Percentiles rank a stretch among this genome's conserved stretches.
Conservation (phyloP, 768 basidiomycete genomes). For the Boletus rufocinnamomeus region DNA sequence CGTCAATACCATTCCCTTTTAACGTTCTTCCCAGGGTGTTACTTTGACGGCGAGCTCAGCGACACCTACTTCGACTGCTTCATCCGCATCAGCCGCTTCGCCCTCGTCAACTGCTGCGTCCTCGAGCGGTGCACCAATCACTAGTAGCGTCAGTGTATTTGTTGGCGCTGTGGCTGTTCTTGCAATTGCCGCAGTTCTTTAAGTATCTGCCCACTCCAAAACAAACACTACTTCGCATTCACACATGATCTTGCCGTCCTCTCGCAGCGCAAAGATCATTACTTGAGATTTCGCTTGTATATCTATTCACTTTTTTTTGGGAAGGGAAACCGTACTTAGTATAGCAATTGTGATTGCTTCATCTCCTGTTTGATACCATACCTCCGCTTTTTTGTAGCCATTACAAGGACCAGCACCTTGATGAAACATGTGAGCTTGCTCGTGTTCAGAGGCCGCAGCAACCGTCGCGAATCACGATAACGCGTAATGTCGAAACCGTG, state of each 20-base stretch:
- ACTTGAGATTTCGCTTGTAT: background rate
- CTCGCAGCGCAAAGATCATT: background rate
- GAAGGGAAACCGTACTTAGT: too few species aligned
- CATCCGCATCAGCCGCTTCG: background rate
- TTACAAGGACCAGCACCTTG: background rate
- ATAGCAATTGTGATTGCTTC: background rate
- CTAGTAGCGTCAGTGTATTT: conserved; percentile 11
- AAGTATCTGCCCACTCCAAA: background rate
- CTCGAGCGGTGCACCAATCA: conserved; percentile 10
- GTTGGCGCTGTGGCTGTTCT: conserved; percentile 13
- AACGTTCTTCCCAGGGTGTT: conserved; percentile 46
- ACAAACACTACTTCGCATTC: background rate
- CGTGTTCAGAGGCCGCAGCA: background rate
- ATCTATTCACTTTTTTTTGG: background rate
- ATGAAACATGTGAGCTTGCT: background rate
- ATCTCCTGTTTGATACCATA: background rate
- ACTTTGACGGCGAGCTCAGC: conserved; percentile 41
- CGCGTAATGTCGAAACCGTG: background rate
- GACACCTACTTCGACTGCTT: conserved; percentile 4
- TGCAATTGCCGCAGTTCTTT: conserved; percentile 18
- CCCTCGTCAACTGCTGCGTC: background rate
- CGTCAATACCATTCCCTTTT: background rate
- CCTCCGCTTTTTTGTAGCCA: background rate
- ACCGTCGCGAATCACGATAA: too few species aligned
- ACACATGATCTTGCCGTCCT: background rate